Evolutionary conservation across 2,329 filamentous ascomycete genomes (phyloP), one percentile per base, ranked within the genome.

Genomic region (Dryadomyces quercus-mongolicae): DNA sequence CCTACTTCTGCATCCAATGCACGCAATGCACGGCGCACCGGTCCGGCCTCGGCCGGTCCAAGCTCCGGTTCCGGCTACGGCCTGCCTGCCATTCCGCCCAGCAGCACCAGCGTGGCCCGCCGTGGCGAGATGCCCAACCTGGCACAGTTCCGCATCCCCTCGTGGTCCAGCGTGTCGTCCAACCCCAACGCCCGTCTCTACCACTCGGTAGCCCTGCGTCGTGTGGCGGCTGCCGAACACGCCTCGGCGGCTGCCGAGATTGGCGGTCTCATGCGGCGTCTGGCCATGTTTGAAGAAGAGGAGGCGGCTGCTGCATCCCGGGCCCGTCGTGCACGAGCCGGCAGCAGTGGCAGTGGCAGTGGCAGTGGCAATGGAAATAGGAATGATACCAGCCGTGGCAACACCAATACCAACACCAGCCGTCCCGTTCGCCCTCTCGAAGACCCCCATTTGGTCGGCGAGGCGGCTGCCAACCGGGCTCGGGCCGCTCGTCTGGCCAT

Each of bases 391-490:
- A 42, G 55, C 56, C 61, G 43, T 44, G 59, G 56, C 58, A 58
- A 40, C 46, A 16, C 40, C 22, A 9, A 16, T 47, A 53, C 71
- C 38, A 42, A n/a, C 16, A n/a, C 42, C 42, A 44, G 13, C 16
- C 16, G 42, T n/a, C 42, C 25, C 10, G 18, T 44, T 43, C 71
- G 75, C 7, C 81, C 80, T 2, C 71, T 83, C 18, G 84, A 87
- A 66, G 84, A 86, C 59, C 83, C 82, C 0, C 75, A 82, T 55
- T 69, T 86, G 10, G 84, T 86, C 2, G 84, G 84, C 38, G 82
- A 85, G 67, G 74, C 74, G 51, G 83, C 82, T 3, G 84, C 84
- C 2, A 70, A 72, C 10, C 66, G 73, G 57, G 80, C 81, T 8
- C 72, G 83, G 57, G 65, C 84, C 31, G 73, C 73, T n/a, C 69